Base-by-base conservation (phyloP, 352 stramenopile genomes). In the Globisporangium alternatum region DNA sequence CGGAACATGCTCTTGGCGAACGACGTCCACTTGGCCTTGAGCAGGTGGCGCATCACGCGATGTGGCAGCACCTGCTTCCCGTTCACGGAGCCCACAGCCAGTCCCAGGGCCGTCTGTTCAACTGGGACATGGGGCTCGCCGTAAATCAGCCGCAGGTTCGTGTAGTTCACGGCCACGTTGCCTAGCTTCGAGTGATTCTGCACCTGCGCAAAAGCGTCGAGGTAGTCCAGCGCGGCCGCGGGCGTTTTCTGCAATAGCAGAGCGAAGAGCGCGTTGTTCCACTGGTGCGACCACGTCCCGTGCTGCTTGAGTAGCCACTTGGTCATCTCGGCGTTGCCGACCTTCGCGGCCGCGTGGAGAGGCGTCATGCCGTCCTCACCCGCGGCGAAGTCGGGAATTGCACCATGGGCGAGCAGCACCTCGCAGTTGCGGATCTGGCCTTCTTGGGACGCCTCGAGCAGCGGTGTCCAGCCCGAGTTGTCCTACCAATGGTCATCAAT, bases 401-500 rank as follows among this genome's bases (percentile, higher is more conserved):
- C 78, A 13, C 76, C 77, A 22, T 72, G 58, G 12, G 73, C 74
- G 6, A 88, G 48, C 31, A 88, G 61, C 31, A 77, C 72, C 49
- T 77, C 60, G 43, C 78, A 86, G 25, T 78, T 81, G 15, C 43
- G 62, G 44, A 85, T 72, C 47, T 84, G 78, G 0, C 81, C 81
- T 68, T 87, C 78, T 30, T 90, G 78, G 0, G 77, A 71, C 1
- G 78, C 81, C 47, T 90, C 81, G 5, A 90, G 75, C 60, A 88
- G 61, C 39, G 81, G 77, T 53, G 77, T 88, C 81, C 81, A 88
- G 30, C 78, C 80, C 8, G 69, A 71, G 33, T 68, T 61, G 60
- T 88, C 77, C 56, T 76, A 43, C 4, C 3, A 37, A 17, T 10
- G 15, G 2, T 35, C 2, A 28, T 21, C 17, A 17, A 55, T 2